phyloP scores from a whole-genome alignment of 2,329 filamentous ascomycete species.

The Alternaria gaisen region DNA sequence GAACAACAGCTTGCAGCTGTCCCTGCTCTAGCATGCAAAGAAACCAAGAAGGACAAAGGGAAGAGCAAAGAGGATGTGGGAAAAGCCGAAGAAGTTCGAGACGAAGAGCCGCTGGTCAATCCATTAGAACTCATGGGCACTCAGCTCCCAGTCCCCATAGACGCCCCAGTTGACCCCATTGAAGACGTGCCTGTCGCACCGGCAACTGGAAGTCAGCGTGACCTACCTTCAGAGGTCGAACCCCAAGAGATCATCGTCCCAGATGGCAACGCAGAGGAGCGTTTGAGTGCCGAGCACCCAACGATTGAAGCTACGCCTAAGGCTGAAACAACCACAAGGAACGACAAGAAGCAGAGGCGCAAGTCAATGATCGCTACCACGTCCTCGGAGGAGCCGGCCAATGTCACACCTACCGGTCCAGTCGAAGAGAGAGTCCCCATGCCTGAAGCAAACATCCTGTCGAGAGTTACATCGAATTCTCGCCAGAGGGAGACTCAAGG shows the following conservation, averaged over 20 bases:
- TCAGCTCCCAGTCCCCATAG: background rate
- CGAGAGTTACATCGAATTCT: background rate
- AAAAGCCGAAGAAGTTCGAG: background rate
- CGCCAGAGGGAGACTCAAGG: background rate
- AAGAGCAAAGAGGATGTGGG: conserved; percentile 33
- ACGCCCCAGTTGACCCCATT: background rate
- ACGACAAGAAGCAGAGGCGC: conserved; percentile 29
- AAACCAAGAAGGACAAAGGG: conserved; percentile 45
- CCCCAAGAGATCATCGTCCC: background rate
- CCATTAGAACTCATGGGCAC: background rate
- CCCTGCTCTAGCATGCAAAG: conserved; percentile 29
- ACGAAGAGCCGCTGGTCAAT: conserved; percentile 1
- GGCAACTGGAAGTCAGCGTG: background rate
- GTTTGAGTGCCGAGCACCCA: background rate
- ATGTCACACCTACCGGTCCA: background rate
- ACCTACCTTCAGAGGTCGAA: background rate
- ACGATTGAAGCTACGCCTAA: conserved; percentile 10
- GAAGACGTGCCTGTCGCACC: background rate
- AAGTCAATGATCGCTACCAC: conserved; percentile 21
- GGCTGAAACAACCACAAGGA: conserved; percentile 11
- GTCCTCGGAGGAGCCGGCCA: conserved; percentile 9
- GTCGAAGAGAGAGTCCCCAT: background rate
- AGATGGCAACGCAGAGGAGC: background rate
- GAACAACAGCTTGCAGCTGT: conserved; percentile 19
- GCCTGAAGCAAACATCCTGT: background rate